Conservation (phyloP, 139 green algal species). For the Chlamydomonas schloesseri region DNA sequence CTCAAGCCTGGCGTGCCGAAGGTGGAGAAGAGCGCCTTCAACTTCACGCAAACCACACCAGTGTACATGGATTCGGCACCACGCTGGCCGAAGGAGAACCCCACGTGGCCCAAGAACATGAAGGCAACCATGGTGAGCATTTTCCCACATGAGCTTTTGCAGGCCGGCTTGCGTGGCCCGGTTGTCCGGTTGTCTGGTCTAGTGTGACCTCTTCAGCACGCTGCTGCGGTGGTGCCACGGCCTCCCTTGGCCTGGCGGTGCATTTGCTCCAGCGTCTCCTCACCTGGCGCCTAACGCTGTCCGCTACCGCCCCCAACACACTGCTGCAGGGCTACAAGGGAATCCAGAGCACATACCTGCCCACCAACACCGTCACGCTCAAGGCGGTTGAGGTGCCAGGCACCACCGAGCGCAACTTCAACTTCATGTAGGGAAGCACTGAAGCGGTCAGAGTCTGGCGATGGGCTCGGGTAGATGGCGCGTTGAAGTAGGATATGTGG, state of each 20-base stretch:
- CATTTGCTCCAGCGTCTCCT: too few relatives aligned
- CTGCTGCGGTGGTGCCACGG: too few relatives aligned
- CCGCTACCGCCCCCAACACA: too few relatives aligned
- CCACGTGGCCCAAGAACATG: slow-evolving; percentile 10
- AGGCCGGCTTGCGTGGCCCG: too few relatives aligned
- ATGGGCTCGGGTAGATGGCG: too few relatives aligned
- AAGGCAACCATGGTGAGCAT: slow-evolving; percentile 35
- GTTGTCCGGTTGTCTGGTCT: too few relatives aligned
- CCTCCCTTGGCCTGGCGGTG: too few relatives aligned
- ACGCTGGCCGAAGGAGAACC: slow-evolving; percentile 52
- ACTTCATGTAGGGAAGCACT: slow-evolving; percentile 46
- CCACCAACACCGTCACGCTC: slow-evolving; percentile 57
- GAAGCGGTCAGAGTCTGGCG: background rate
- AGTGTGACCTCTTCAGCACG: too few relatives aligned
- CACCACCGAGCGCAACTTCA: slow-evolving; percentile 49
- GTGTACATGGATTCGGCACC: slow-evolving; percentile 27
- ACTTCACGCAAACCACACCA: background rate
- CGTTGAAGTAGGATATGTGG: background rate
- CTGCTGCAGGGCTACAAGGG: slow-evolving; percentile 69
- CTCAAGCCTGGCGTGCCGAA: slow-evolving; percentile 43
- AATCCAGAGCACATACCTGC: slow-evolving; percentile 72
- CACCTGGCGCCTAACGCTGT: slow-evolving; percentile 50
- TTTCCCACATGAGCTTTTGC: too few relatives aligned
- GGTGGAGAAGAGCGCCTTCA: slow-evolving; percentile 47
- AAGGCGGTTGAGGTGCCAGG: slow-evolving; percentile 56